A percentile compares a stretch with the other conserved stretches of the same genome.
These are phyloP conservation scores for Aspergillus tubingensis DNA, from an alignment of 2,329 filamentous ascomycete species.

Conservation along the genomic window DNA sequence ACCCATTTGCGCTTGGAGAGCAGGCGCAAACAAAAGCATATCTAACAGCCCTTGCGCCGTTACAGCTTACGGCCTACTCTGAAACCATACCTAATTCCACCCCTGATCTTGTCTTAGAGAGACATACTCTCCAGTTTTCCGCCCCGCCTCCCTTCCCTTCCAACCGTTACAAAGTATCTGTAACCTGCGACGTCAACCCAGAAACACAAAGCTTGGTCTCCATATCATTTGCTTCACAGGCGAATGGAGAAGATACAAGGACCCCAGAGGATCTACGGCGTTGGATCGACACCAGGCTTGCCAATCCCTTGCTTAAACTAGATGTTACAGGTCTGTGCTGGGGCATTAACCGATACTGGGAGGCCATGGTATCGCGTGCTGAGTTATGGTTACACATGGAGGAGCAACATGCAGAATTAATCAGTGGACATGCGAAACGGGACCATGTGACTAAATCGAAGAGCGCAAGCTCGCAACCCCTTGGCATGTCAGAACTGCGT, in stretches of 20 bases:
- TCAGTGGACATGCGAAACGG: slow-evolving; percentile 9
- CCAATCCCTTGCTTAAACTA: slow-evolving; percentile 37
- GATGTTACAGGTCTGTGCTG: slow-evolving; percentile 46
- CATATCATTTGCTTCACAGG: slow-evolving; percentile 29
- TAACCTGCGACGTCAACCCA: slow-evolving; percentile 39
- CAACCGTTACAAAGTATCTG: slow-evolving; percentile 34
- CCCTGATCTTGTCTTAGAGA: slow-evolving; percentile 30
- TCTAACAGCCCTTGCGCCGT: slow-evolving; percentile 69
- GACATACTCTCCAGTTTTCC: slow-evolving; percentile 38
- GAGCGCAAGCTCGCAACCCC: slow-evolving; percentile 9
- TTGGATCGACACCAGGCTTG: slow-evolving; percentile 40
- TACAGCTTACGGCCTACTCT: slow-evolving; percentile 53
- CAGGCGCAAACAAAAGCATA: slow-evolving; percentile 64
- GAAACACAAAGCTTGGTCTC: slow-evolving; percentile 39
- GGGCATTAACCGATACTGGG: slow-evolving; percentile 47
- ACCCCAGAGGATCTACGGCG: slow-evolving; percentile 33
- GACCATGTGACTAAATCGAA: not conserved
- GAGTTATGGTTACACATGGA: slow-evolving; percentile 40
- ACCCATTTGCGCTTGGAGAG: slow-evolving; percentile 62
- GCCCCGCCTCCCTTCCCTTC: slow-evolving; percentile 40
- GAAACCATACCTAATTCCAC: slow-evolving; percentile 25
- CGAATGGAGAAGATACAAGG: slow-evolving; percentile 21
- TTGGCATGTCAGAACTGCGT: no score
- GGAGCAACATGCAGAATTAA: slow-evolving; percentile 23
- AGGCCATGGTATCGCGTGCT: slow-evolving; percentile 40